These are phyloP conservation scores for Somion occarium DNA, from an alignment of 1,284 basidiomycete genomes.

Conservation along the genomic window DNA sequence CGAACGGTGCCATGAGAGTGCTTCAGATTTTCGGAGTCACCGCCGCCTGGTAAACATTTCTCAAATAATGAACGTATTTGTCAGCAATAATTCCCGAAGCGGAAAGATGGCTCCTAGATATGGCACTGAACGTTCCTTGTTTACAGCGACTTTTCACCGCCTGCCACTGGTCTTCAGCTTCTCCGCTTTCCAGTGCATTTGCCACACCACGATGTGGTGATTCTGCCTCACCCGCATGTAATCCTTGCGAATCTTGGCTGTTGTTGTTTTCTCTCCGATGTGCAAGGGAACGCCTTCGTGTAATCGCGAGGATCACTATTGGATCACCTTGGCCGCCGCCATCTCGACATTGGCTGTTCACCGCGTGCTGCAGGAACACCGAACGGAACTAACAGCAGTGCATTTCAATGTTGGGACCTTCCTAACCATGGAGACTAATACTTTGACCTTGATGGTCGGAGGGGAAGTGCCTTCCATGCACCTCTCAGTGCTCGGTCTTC, in stretches of 20 bases:
- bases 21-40: neutral
- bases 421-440: too few relatives aligned
- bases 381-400: too few relatives aligned
- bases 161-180: too few relatives aligned
- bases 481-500: too few relatives aligned
- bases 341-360: neutral
- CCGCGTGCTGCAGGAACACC: too few relatives aligned
- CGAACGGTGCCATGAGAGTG: slow-evolving; percentile 77
- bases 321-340: neutral
- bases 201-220: neutral
- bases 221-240: neutral
- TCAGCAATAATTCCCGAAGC: neutral
- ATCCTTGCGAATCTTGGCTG: neutral
- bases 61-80: neutral
- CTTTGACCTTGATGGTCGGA: too few relatives aligned
- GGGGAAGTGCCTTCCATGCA: too few relatives aligned
- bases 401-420: too few relatives aligned
- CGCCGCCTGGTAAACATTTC: slow-evolving; percentile 2
- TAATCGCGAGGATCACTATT: neutral
- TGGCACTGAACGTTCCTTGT: neutral
- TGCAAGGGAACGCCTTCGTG: neutral
- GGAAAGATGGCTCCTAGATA: neutral
- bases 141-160: too few relatives aligned
- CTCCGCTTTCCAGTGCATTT: neutral
- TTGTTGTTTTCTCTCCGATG: neutral